These are phyloP conservation scores for Elongisporangium undulatum DNA, from an alignment of 352 stramenopile genomes.

Conservation along the genomic window DNA sequence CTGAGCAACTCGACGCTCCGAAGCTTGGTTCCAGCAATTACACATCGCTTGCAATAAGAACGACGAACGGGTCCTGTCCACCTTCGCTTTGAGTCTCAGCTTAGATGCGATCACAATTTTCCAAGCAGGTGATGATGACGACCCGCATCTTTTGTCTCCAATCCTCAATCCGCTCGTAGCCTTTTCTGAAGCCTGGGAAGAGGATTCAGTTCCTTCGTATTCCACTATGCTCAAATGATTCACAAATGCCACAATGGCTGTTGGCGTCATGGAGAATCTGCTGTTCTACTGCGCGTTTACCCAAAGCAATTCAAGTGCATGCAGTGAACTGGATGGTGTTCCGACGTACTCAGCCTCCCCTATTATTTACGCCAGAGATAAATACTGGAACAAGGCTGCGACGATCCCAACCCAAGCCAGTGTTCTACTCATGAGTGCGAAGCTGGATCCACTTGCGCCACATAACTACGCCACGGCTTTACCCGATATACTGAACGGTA, in stretches of 20 bases:
- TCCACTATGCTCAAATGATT: conserved; percentile 17
- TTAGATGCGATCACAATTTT: not conserved
- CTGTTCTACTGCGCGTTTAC: conserved; percentile 51
- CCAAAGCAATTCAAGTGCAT: conserved; percentile 30
- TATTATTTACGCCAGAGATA: conserved; percentile 35
- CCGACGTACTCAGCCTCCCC: conserved; percentile 7
- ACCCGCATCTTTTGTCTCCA: conserved; percentile 6
- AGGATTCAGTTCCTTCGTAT: conserved; percentile 9
- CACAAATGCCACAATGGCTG: conserved; percentile 15
- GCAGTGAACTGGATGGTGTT: conserved; percentile 9
- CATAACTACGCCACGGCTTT: conserved; percentile 44
- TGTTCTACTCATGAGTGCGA: conserved; percentile 45
- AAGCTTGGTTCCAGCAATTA: conserved; percentile 25
- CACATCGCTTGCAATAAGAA: conserved; percentile 22
- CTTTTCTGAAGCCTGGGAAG: conserved; percentile 52
- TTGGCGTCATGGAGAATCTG: conserved; percentile 14
- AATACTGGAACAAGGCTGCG: conserved; percentile 45
- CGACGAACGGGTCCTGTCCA: conserved; percentile 18
- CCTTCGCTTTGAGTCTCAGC: conserved; percentile 15
- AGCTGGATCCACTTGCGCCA: conserved; percentile 42
- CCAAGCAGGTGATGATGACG: conserved; percentile 15
- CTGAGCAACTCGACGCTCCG: conserved; percentile 13
- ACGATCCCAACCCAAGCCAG: conserved; percentile 27
- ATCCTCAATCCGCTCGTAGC: conserved; percentile 43
- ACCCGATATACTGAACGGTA: conserved; percentile 18